Base-by-base conservation (phyloP, 73 alveolate species). In the Urostyla sp. region DNA sequence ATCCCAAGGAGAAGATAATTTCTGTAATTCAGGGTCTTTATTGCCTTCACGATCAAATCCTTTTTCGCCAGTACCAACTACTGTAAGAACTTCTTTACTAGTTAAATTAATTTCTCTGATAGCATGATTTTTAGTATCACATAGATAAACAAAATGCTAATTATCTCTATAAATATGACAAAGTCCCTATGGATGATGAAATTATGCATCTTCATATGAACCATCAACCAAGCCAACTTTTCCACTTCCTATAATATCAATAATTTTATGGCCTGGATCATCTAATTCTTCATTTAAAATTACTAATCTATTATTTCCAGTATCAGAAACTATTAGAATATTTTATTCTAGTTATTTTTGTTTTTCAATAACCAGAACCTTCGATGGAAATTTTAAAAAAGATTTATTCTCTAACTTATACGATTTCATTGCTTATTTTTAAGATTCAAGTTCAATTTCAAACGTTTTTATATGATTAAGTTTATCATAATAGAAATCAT, bases 61-160 rank as follows among this genome's bases (percentile, higher is more conserved):
- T 50, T 75, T 77, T 23, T 49, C 84, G 20, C 88, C 88, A 4
- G 88, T 74, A 21, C 92, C 88, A 6, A 76, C 54, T 5, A 75
- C 88, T 6, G 88, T 85, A 1, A 31, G 31, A 1, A 85, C 89
- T 24, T 43, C 79, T 43, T 74, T 48, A 23, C 52, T 63, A 37
- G 61, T 44, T 49, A 85, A 20, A 43, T 85, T 85, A 1, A 85
- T 63, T 53, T 85, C 89, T 28, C 93, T 43, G 27, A 85, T 85
- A 16, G 89, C 88, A 38, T 85, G 93, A 59, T 85, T 85, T 37
- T 75, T 72, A 16, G 93, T 57, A 43, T 85, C 93, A 53, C 93
- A 85, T 15, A 84, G 27, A 43, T 75, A 84, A 4, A 84, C 1
- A 49, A 50, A 84, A 53, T 84, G 87, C 54, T 45, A 56, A 31